A percentile compares a stretch with the other conserved stretches of the same genome.
phyloP scores from a whole-genome alignment of 768 basidiomycete species.

The Mrakia gelida region DNA sequence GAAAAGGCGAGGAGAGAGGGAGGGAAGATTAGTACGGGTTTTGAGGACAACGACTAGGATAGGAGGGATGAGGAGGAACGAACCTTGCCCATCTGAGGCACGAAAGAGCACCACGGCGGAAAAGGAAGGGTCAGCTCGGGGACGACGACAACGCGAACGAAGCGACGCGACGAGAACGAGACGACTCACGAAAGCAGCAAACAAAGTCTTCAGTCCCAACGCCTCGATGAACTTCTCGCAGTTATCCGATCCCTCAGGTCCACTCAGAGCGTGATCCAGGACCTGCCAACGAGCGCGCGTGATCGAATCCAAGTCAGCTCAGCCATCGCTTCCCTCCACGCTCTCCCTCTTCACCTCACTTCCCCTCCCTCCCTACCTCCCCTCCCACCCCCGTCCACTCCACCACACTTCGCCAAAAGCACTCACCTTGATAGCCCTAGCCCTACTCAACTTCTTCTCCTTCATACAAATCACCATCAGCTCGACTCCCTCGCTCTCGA shows the following conservation, averaged over 20 bases:
- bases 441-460: slow-evolving; percentile 74
- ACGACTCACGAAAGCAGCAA: slow-evolving; percentile 79
- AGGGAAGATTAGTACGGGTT: not conserved
- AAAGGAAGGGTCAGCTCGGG: not conserved
- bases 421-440: slow-evolving; percentile 68
- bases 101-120: too few relatives aligned
- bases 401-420: not conserved
- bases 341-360: not conserved
- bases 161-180: not conserved
- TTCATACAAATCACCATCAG: slow-evolving; percentile 98
- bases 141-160: not conserved
- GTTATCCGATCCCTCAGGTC: slow-evolving; percentile 59
- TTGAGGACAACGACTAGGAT: not conserved
- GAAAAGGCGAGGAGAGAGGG: not conserved
- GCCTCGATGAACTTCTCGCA: slow-evolving; percentile 86
- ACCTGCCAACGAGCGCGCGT: slow-evolving; percentile 41
- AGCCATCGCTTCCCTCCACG: not conserved
- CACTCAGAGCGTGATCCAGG: slow-evolving; percentile 84
- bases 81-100: slow-evolving; percentile 20
- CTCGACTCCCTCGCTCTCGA: slow-evolving; percentile 89
- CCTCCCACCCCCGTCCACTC: not conserved
- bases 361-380: not conserved
- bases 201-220: slow-evolving; percentile 81
- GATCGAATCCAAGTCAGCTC: not conserved
- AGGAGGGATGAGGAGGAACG: not conserved